Conservation (phyloP, 2,329 filamentous ascomycete species). For the Microcyclospora tardicrescens region DNA sequence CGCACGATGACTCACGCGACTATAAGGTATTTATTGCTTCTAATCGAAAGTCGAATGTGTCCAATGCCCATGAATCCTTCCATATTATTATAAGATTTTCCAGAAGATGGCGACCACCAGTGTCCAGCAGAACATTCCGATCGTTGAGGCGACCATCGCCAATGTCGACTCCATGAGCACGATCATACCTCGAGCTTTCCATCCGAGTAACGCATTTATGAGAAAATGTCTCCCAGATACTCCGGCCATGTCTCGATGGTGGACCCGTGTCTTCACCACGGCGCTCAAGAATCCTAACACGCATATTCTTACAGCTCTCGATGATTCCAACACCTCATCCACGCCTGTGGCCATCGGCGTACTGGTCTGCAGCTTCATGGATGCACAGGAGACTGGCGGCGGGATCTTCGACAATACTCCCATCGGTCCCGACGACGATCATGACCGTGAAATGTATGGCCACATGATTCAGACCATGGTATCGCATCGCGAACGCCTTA, state of each 20-base stretch:
- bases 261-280: constrained; percentile 9
- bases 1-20: too few relatives aligned
- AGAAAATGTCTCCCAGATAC: constrained; percentile 13
- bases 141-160: background rate
- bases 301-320: constrained; percentile 8
- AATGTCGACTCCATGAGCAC: constrained; percentile 12
- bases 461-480: constrained; percentile 5
- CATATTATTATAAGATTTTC: too few relatives aligned
- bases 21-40: too few relatives aligned
- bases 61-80: too few relatives aligned
- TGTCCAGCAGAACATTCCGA: too few relatives aligned
- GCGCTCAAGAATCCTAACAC: constrained; percentile 7
- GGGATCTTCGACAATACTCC: constrained; percentile 7
- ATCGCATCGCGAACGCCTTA: constrained; percentile 5
- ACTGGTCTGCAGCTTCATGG: constrained; percentile 9
- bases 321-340: background rate
- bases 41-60: too few relatives aligned
- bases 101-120: too few relatives aligned
- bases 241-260: constrained; percentile 10
- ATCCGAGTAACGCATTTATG: constrained; percentile 14
- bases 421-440: constrained; percentile 8
- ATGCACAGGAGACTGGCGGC: constrained; percentile 1
- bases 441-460: constrained; percentile 6
- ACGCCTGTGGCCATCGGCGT: constrained; percentile 5
- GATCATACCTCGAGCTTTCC: constrained; percentile 17